Evolutionary conservation across 1,284 basidiomycete genomes (phyloP), one percentile per base, ranked within the genome.

Genomic region (Sphaerobolus stellatus): DNA sequence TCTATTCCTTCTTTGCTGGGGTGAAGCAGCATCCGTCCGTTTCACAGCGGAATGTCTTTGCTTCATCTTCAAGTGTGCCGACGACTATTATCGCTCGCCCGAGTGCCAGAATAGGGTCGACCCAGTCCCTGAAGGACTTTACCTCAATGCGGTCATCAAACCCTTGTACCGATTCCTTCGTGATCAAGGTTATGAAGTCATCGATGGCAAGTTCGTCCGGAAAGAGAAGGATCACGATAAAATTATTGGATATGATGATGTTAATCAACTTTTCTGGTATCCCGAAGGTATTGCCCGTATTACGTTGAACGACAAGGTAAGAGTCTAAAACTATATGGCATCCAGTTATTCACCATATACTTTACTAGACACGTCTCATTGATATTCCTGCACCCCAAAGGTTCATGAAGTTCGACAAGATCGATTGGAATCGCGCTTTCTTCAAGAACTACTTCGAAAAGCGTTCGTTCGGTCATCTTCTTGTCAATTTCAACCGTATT

Each of bases 41-140:
- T 99, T 98, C 72, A 84, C 94, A 40, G 96, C 97, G 24, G 96
- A 99, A 71, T 96, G 93, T 66, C 75, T 98, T 52, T 98, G 94
- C 75, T 99, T 98, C 81, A 97, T 99, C 74, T 99, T 99, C 90
- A 98, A 99, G 77, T 99, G 97, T 68, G 97, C 96, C 24, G 96
- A 99, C 71, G 96, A 99, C 74, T 99, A 98, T 73, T 99, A 99
- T 73, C 94, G 96, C 45, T 96, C 93, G 16, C 89, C 95, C n/a
- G 97, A 99, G 69, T 99, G 97, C 68, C 97, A 99, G 73, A 93
- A 86, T 71, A 80, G 94, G 54, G 78, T 94, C 56, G 96, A 98
- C 57, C 86, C 95, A 0, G 94, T 98, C 0, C 93, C 94, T 0
- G 97, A 99, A 66, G 97, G 96, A 1, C 77, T 98, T 16, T 99